Base-by-base conservation (phyloP, 177 flowering plant species). In the Vitis hybrid region DNA sequence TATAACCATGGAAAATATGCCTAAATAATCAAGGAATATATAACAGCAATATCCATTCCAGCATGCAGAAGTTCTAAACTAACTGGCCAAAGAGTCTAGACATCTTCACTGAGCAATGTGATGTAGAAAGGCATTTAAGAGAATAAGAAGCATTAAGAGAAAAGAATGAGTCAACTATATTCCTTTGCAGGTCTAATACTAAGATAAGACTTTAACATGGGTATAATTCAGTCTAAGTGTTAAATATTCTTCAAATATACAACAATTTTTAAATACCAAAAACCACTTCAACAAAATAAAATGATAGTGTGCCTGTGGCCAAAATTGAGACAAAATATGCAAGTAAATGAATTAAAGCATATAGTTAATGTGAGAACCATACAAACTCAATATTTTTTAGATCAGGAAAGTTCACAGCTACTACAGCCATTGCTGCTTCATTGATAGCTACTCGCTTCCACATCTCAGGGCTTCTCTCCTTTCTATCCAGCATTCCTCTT, bases 401-500 rank as follows among this genome's bases (percentile, higher is more conserved):
- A 67, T 90, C 97, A 48, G 94, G 97, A 78, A 92, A 92, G 77
- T 94, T 94, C 65, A 85, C 87, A 76, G 95, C 93, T 5, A 82
- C 95, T 51, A 91, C 90, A 70, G 97, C 97, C 90, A 88, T 85
- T 65, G 98, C 90, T 55, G 95, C 97, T 89, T 92, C 95, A 86
- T 94, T 89, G 26, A 92, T 81, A 65, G 98, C 98, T 51, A 94
- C 77, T 82, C 84, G 97, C 83, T 76, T 91, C 97, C 97, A 94
- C 73, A 78, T 85, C 74, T 89, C 91, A 14, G 79, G 81, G 80
- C 90, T 92, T 77, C 98, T 83, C 21, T 90, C 95, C 74, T 86
- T 91, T 66, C 78, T 89, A 77, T 91, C 97, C 22, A 90, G 88
- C 84, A 90, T 76, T 75, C 97, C 98, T 66, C 94, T 82, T 74